phyloP scores from a whole-genome alignment of 2,329 filamentous ascomycete genomes.

The Hymenoscyphus albidus region DNA sequence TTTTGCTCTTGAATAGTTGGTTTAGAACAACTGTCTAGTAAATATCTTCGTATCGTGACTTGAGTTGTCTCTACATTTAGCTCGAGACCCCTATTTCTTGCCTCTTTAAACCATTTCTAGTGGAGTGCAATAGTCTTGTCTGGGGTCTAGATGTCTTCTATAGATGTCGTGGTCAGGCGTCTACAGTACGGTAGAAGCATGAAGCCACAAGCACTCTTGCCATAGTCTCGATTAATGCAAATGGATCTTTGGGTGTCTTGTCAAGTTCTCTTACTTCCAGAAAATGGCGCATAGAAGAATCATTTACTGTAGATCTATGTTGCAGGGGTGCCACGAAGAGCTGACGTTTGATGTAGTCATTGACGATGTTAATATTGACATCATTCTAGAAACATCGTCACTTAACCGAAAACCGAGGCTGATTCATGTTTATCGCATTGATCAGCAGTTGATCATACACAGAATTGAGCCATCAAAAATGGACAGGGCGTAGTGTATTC shows the following conservation, averaged over 20 bases:
- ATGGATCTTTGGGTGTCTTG: neutral
- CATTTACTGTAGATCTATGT: neutral
- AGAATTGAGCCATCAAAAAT: neutral
- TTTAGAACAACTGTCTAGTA: no score
- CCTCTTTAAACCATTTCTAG: no score
- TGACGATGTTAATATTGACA: neutral
- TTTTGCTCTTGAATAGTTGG: no score
- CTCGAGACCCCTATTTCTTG: no score
- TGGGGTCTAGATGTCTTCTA: neutral
- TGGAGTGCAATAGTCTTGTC: no score
- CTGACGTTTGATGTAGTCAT: neutral
- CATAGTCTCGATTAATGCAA: neutral
- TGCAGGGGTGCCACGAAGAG: neutral
- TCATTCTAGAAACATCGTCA: neutral
- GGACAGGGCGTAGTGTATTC: no score
- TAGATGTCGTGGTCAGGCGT: neutral
- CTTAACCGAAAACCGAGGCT: neutral
- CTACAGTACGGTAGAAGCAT: neutral
- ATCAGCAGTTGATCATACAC: neutral
- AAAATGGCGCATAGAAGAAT: neutral
- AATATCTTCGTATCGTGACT: no score
- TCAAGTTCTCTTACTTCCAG: neutral
- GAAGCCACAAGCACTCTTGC: neutral
- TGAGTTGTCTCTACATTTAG: no score
- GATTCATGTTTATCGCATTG: constrained; percentile 1